Conservation (phyloP, 2,329 filamentous ascomycete genomes). For the Calonectria pseudoturangicola region DNA sequence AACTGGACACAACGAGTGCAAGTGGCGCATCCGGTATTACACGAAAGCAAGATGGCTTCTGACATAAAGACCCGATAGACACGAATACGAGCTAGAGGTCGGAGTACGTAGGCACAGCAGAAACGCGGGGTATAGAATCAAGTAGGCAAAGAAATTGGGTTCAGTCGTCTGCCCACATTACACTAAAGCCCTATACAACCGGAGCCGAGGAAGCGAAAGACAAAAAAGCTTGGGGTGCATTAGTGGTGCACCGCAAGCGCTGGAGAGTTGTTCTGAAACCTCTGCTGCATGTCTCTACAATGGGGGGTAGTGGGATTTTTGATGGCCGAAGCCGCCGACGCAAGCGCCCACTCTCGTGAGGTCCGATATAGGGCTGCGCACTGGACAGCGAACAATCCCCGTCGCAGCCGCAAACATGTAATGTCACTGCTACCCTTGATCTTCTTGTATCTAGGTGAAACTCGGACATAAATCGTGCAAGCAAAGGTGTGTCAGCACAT, state of each 20-base stretch:
- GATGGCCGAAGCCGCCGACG: too few relatives aligned
- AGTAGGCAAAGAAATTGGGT: not conserved
- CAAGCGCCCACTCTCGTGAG: too few relatives aligned
- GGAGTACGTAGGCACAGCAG: not conserved
- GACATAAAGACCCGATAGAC: not conserved
- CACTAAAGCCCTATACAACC: too few relatives aligned
- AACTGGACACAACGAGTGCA: not conserved
- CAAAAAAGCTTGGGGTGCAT: too few relatives aligned
- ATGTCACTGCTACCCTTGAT: too few relatives aligned
- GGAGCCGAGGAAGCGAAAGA: too few relatives aligned
- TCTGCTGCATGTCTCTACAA: not conserved
- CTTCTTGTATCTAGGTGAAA: too few relatives aligned
- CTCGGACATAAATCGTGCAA: too few relatives aligned
- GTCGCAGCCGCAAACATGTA: too few relatives aligned
- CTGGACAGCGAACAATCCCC: not conserved
- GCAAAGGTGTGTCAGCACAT: not conserved
- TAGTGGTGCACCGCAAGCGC: too few relatives aligned
- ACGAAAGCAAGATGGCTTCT: constrained; percentile 2
- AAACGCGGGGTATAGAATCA: not conserved
- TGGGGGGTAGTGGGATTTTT: not conserved
- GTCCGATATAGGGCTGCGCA: not conserved
- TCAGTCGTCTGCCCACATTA: too few relatives aligned
- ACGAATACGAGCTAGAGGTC: not conserved
- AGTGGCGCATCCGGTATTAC: not conserved
- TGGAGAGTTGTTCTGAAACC: not conserved